Percentiles rank a stretch among this genome's conserved stretches.
Evolutionary conservation across 2,329 filamentous ascomycete genomes (phyloP).

Genomic region (Phyllosticta paracitricarpa): DNA sequence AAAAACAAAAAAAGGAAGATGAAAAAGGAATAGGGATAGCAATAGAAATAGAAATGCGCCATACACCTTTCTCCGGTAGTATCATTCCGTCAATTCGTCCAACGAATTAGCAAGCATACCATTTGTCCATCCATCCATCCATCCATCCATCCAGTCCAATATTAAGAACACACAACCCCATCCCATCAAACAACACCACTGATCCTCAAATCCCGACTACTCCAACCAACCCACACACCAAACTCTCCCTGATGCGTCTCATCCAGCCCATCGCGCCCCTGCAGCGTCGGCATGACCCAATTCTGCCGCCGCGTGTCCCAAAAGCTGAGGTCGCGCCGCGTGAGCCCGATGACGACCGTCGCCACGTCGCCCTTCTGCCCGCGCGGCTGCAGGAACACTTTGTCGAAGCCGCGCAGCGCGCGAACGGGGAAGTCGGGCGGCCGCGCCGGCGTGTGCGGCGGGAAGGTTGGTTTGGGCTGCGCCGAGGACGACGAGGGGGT

Average conservation of each 20-base stretch:
- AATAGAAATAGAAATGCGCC: not conserved
- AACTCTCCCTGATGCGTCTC: not conserved
- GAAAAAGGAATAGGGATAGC: not conserved
- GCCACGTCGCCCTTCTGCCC: slow-evolving; percentile 9
- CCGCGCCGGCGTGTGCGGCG: not conserved
- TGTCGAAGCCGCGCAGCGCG: slow-evolving; percentile 35
- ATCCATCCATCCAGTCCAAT: not conserved
- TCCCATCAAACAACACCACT: slow-evolving; percentile 2
- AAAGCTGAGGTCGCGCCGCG: slow-evolving; percentile 32
- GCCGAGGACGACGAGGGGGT: not conserved
- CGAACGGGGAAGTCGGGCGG: slow-evolving; percentile 44
- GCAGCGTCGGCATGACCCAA: slow-evolving; percentile 22
- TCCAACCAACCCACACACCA: slow-evolving; percentile 11
- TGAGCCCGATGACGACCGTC: slow-evolving; percentile 28
- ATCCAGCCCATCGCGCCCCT: not conserved
- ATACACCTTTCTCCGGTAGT: not conserved
- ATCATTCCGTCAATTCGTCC: not conserved
- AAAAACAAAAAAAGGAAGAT: not conserved
- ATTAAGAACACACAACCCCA: not conserved
- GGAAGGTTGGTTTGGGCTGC: not conserved
- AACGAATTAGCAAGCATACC: too few relatives aligned
- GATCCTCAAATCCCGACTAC: slow-evolving; percentile 4
- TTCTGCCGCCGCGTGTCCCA: slow-evolving; percentile 32
- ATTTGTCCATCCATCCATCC: not conserved
- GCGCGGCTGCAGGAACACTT: slow-evolving; percentile 25